Base-by-base conservation (phyloP, 148 eudicot species). In the Polygonum maritimum region DNA sequence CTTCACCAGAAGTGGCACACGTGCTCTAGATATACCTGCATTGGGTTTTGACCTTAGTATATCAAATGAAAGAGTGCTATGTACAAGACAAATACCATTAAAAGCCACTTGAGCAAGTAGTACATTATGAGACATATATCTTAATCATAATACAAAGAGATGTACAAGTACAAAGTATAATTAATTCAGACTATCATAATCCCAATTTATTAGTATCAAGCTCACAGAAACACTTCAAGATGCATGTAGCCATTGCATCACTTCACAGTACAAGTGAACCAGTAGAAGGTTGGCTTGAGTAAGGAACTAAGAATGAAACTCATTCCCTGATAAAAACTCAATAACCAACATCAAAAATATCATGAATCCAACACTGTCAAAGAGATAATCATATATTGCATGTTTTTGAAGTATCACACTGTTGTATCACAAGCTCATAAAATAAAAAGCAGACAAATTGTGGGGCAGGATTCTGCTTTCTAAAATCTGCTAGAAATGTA, bases 1-100 rank as follows among this genome's bases (percentile, higher is more conserved):
- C 75, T 72, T 72, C 75, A 10, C 75, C 75, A 44, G 75, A 72
- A 26, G 75, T 44, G 54, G 75, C 75, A 9, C 75, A 72, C 3
- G 76, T 21, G 41, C 65, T 60, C 71, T 16, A 52, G 16, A 72
- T 72, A 70, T 70, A 70, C 69, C 69, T 60, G 31, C 21, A 60
- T 9, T 11, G 14, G 18, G 5, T 22, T 60, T 60, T 31, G 16
- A 21, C 11, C 12, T 60, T 10, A 60, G 69, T 31, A 60, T 7
- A 57, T 57, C 13, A 57, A 21, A n/a, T 10, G 19, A n/a, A 60
- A 31, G 69, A 60, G 16, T 22, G 38, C 13, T 26, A 35, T 6
- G 12, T n/a, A n/a, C n/a, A 39, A 12, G 19, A 35, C 54, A 67
- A 60, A 63, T 51, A 62, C 39, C 6, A 6, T 44, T 18, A 48